A percentile compares a stretch with the other conserved stretches of the same genome.
Evolutionary conservation across 371 early-diverging fungal genomes (phyloP).

Genomic region (Mucor lusitanicus): DNA sequence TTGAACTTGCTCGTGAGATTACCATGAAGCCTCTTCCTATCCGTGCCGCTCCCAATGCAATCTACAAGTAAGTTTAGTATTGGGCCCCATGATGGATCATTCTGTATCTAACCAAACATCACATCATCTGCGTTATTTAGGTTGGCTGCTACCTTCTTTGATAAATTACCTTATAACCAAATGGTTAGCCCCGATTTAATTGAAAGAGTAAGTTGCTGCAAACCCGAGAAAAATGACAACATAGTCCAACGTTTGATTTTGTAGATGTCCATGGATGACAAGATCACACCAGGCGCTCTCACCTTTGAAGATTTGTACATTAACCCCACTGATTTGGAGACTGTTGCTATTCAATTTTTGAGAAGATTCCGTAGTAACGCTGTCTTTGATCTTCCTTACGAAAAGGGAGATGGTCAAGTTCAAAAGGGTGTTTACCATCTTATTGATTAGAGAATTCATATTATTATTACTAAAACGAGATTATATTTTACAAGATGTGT

Average conservation of each 20-base stretch:
- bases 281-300: conserved; percentile 68
- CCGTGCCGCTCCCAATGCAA: conserved; percentile 66
- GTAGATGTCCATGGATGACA: conserved; percentile 74
- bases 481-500: background rate
- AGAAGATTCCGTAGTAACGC: conserved; percentile 79
- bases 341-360: conserved; percentile 79
- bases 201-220: conserved; percentile 40
- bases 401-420: conserved; percentile 59
- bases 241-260: background rate
- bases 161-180: conserved; percentile 54
- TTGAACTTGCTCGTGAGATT: conserved; percentile 78
- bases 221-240: background rate
- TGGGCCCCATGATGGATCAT: background rate
- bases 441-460: conserved; percentile 43
- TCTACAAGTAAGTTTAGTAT: conserved; percentile 59
- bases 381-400: conserved; percentile 63
- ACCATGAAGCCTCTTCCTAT: conserved; percentile 66
- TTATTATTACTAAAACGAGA: background rate
- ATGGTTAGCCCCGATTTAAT: conserved; percentile 55
- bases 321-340: conserved; percentile 76
- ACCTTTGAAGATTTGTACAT: conserved; percentile 89
- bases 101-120: background rate
- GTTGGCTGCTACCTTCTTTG: conserved; percentile 37
- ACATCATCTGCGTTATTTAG: conserved; percentile 18
- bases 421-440: conserved; percentile 68